Base-by-base conservation (phyloP, 2,329 filamentous ascomycete genomes). In the Penicillium sp. region DNA sequence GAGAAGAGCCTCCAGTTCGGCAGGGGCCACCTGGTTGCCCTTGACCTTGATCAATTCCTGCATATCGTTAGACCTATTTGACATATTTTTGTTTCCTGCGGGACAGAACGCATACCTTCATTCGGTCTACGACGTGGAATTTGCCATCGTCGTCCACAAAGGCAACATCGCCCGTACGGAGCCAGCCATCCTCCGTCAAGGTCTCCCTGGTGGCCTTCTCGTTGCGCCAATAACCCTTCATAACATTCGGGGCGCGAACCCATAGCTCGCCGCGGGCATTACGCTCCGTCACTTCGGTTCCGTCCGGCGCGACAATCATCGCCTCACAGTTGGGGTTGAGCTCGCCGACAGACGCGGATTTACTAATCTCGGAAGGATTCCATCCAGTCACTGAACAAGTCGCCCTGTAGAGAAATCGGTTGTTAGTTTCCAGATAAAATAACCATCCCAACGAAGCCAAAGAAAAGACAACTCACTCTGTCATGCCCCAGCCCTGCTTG, bases 401-500 rank as follows among this genome's bases (percentile, higher is more conserved):
- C 2, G 75, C 71, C 59, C 74, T 75, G 45, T 18, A 39, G 12
- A 22, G 5, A 33, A 30, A 19, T 4, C 22, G 29, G n/a, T 3
- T 13, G 22, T 46, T 34, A 41, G 35, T 55, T 50, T 33, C 40
- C 35, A 29, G 3, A 4, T 12, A 35, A 12, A 18, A 18, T 18
- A 3, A 11, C 3, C 4, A 1, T 16, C 31, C n/a, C 5, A 35
- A 18, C 11, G 8, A 10, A 35, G 29, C n/a, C 33, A n/a, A 78
- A 70, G 65, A 41, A 35, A 4, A 29, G 18, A 18, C 40, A 33
- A 80, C 72, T 65, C 61, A 75, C 70, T 93, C 89, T 1, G 89
- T 93, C 89, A 95, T 92, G 4, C 89, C 89, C 86, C 88, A 95
- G 3, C 88, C 89, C 68, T 92, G 88, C 63, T 77, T 79, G 25